These are phyloP conservation scores for Fusarium sublunatum DNA, from an alignment of 2,329 filamentous ascomycete species.

Conservation along the genomic window DNA sequence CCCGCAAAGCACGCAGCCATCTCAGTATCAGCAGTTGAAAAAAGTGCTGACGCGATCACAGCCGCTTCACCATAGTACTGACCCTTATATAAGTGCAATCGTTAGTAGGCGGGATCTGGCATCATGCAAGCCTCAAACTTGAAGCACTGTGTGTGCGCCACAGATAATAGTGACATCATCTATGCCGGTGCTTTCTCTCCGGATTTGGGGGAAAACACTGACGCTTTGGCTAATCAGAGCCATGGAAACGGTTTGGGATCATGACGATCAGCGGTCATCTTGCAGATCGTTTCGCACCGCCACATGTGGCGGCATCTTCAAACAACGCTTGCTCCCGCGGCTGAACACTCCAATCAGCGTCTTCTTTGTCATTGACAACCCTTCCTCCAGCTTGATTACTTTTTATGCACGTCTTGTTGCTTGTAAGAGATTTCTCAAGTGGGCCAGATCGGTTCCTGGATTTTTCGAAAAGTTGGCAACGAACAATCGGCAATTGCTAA, in stretches of 20 bases:
- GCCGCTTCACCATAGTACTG: background rate
- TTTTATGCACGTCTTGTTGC: no score
- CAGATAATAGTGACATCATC: slow-evolving; percentile 41
- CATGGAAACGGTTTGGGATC: slow-evolving; percentile 6
- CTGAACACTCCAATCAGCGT: background rate
- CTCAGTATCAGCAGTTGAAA: background rate
- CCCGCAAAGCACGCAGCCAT: background rate
- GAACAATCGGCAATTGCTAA: background rate
- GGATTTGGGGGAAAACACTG: slow-evolving; percentile 12
- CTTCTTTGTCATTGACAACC: no score
- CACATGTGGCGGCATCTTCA: slow-evolving; percentile 20
- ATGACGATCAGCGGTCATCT: slow-evolving; percentile 20
- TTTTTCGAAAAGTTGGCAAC: no score
- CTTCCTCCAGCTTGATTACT: no score
- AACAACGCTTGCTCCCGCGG: background rate
- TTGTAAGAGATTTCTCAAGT: no score
- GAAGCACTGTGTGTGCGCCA: slow-evolving; percentile 36
- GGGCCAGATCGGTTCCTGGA: no score
- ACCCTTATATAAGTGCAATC: background rate
- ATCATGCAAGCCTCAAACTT: background rate
- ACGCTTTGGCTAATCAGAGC: slow-evolving; percentile 22
- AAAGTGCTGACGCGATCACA: background rate
- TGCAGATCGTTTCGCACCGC: slow-evolving; percentile 26
- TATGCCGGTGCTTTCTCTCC: slow-evolving; percentile 34
- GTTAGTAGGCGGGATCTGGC: background rate